Evolutionary conservation across 495 filamentous ascomycete genomes (phyloP), one percentile per base, ranked within the genome.

Genomic region (Peziza echinospora): DNA sequence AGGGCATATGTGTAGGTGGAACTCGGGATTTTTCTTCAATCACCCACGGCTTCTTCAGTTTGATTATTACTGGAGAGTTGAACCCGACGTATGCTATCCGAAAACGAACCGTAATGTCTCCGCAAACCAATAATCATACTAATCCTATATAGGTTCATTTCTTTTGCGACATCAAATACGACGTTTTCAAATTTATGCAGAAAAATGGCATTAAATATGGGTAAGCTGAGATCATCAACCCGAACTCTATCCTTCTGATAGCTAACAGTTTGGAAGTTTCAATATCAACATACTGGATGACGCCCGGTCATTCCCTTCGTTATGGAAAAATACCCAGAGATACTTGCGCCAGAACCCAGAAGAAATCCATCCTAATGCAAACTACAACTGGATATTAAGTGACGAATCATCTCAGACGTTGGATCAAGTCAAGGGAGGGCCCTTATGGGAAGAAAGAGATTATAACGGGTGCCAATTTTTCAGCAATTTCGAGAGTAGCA

Each of bases 81-180:
- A 99, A 65, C 91, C 91, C 45, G 93, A 96, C 53, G 89, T 99
- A 19, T 81, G 93, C 54, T 47, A 48, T 48, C 6, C 19, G n/a
- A n/a, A n/a, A n/a, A n/a, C n/a, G n/a, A n/a, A n/a, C n/a, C n/a
- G n/a, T n/a, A n/a, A n/a, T 37, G 21, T 37, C 19, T 26, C 34
- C n/a, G 7, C 21, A 16, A 26, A 10, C 2, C 6, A 5, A 6
- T 17, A 24, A 21, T 19, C 28, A 28, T 17, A 19, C 48, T 42
- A 26, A 44, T 28, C 3, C 4, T 24, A 26, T n/a, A 13, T 16
- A 26, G 50, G 49, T 54, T 53, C 34, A 47, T 56, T 99, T 94
- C 73, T 99, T 96, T 76, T 99, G 91, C 69, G 82, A 93, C 56
- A 70, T 99, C 53, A 86, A 96, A 65, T 99, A 99, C 65, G 91